These are phyloP conservation scores for Fusarium sp. DNA, from an alignment of 2,329 filamentous ascomycete genomes.

Conservation along the genomic window DNA sequence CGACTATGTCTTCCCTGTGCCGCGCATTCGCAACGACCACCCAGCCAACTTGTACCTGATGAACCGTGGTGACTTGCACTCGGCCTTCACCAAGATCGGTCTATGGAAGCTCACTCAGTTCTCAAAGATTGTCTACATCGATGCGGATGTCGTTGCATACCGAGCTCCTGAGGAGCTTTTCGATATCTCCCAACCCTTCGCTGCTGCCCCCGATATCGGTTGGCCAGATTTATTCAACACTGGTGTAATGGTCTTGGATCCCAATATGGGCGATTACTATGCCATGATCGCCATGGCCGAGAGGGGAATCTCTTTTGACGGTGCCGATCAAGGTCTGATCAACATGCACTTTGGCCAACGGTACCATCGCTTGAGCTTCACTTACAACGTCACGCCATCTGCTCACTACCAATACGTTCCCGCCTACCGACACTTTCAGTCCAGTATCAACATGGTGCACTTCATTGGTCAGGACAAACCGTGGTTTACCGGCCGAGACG, in stretches of 20 bases:
- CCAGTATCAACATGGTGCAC: conserved; percentile 89
- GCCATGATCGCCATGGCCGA: conserved; percentile 86
- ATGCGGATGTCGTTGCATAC: conserved; percentile 92
- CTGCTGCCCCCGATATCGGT: conserved; percentile 90
- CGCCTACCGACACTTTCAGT: conserved; percentile 92
- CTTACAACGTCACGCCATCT: conserved; percentile 96
- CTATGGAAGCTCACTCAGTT: conserved; percentile 94
- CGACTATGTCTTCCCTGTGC: conserved; percentile 88
- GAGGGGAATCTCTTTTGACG: conserved; percentile 92
- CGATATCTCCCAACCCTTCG: conserved; percentile 68
- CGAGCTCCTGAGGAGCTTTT: conserved; percentile 95
- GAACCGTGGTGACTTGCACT: conserved; percentile 89
- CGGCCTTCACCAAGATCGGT: conserved; percentile 95
- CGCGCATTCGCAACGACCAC: conserved; percentile 79
- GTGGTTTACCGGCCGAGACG: conserved; percentile 76
- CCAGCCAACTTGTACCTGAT: conserved; percentile 90
- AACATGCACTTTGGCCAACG: conserved; percentile 92
- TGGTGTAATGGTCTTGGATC: conserved; percentile 92
- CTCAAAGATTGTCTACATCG: conserved; percentile 91
- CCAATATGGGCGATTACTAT: conserved; percentile 88
- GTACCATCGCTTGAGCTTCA: conserved; percentile 91
- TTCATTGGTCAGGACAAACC: conserved; percentile 95
- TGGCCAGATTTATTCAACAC: conserved; percentile 99
- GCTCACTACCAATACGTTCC: conserved; percentile 98
- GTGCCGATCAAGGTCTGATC: conserved; percentile 93